Percentiles rank a stretch among this genome's conserved stretches.
These are phyloP conservation scores for Phytopythium ostracodes DNA, from an alignment of 352 stramenopile species.

Conservation along the genomic window DNA sequence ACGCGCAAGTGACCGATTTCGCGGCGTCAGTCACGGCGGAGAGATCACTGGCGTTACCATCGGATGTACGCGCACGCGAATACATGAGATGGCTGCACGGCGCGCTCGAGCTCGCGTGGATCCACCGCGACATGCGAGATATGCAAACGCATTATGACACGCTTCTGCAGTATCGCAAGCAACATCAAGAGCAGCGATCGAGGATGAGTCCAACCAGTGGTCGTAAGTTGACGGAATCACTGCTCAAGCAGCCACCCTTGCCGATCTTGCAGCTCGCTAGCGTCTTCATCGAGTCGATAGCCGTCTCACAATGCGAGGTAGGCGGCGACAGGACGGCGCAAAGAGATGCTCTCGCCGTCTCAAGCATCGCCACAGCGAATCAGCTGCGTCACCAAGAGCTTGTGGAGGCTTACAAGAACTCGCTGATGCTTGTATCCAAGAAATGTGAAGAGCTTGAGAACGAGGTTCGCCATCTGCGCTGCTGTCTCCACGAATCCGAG, in stretches of 20 bases:
- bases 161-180: constrained; percentile 34
- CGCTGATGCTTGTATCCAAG: background rate
- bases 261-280: background rate
- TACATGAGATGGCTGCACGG: constrained; percentile 28
- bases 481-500: background rate
- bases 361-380: background rate
- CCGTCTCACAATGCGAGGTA: background rate
- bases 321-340: background rate
- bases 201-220: background rate
- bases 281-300: background rate
- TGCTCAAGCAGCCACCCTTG: background rate
- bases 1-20: background rate
- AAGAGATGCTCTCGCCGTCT: background rate
- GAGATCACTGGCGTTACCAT: background rate
- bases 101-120: constrained; percentile 39
- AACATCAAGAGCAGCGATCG: constrained; percentile 19
- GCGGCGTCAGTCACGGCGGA: no score
- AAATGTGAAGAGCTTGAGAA: background rate
- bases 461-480: background rate
- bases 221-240: background rate
- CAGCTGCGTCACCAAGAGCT: background rate
- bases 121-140: constrained; percentile 31
- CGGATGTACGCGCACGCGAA: background rate
- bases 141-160: constrained; percentile 41
- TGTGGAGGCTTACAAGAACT: background rate